Evolutionary conservation across 2,329 filamentous ascomycete genomes (phyloP).

Genomic region (Aureobasidium uvarum): DNA sequence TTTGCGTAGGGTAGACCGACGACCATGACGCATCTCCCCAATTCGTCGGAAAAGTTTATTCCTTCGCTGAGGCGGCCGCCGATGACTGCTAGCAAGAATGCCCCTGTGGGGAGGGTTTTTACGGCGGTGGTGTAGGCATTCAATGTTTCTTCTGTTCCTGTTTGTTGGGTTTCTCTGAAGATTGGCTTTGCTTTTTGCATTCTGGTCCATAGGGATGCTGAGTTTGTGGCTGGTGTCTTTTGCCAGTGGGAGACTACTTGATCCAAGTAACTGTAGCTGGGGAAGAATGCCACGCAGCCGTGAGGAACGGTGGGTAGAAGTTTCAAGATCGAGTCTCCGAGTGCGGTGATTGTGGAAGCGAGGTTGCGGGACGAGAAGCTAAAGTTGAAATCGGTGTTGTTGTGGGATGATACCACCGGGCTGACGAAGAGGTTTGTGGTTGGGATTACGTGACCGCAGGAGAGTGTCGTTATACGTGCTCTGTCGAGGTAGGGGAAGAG

Average conservation of each 20-base stretch:
- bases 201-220: slow-evolving; percentile 54
- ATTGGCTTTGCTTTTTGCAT: slow-evolving; percentile 58
- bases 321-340: slow-evolving; percentile 70
- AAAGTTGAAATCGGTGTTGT: slow-evolving; percentile 70
- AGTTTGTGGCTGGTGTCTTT: slow-evolving; percentile 9
- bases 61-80: slow-evolving; percentile 95
- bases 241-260: slow-evolving; percentile 57
- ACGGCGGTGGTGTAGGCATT: slow-evolving; percentile 70
- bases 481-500: slow-evolving; percentile 72
- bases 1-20: slow-evolving; percentile 93
- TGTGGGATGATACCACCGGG: slow-evolving; percentile 57
- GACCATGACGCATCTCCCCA: slow-evolving; percentile 88
- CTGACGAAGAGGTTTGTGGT: slow-evolving; percentile 75
- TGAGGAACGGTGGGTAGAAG: slow-evolving; percentile 75
- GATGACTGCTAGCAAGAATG: slow-evolving; percentile 82
- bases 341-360: slow-evolving; percentile 63
- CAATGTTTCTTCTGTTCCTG: slow-evolving; percentile 66
- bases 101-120: slow-evolving; percentile 51
- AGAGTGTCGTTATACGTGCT: slow-evolving; percentile 71
- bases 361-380: slow-evolving; percentile 75
- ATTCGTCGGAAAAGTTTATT: slow-evolving; percentile 92
- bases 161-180: slow-evolving; percentile 42
- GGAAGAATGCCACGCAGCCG: slow-evolving; percentile 92
- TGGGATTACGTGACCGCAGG: slow-evolving; percentile 93
- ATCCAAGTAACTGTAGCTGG: slow-evolving; percentile 87